These are phyloP conservation scores for Diaporthe caulivora DNA, from an alignment of 2,329 filamentous ascomycete genomes.

Conservation along the genomic window DNA sequence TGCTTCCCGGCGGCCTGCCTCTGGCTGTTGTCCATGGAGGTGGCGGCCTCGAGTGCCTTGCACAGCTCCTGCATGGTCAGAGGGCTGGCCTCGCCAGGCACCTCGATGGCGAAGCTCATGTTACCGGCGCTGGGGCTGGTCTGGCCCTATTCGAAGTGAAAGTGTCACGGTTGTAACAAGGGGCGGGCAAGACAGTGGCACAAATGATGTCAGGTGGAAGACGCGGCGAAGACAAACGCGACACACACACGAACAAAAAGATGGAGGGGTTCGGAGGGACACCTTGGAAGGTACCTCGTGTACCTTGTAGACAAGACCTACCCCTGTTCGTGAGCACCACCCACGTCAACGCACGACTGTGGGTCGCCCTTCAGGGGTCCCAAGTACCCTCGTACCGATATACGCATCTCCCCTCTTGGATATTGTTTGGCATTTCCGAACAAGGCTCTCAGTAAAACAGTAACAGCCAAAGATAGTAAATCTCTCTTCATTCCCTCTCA, in stretches of 20 bases:
- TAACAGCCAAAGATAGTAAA: not conserved
- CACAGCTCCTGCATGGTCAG: conserved; percentile 74
- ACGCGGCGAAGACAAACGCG: conserved; percentile 28
- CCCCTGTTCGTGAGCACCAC: conserved; percentile 13
- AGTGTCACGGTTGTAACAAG: conserved; percentile 24
- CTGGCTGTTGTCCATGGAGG: conserved; percentile 71
- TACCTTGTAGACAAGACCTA: not conserved
- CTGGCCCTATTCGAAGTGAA: not conserved
- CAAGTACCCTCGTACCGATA: not conserved
- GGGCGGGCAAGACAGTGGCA: not conserved
- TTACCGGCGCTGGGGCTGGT: conserved; percentile 21
- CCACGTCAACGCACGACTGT: not conserved
- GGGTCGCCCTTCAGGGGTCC: conserved; percentile 8
- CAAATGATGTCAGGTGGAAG: conserved; percentile 29
- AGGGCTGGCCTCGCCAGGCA: conserved; percentile 83
- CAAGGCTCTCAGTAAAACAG: too few species aligned
- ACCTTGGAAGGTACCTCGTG: not conserved
- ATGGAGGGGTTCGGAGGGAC: conserved; percentile 30
- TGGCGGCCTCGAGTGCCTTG: conserved; percentile 72
- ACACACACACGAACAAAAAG: conserved; percentile 6
- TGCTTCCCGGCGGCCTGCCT: conserved; percentile 78
- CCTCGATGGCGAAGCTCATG: conserved; percentile 82
- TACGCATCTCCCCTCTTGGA: too few species aligned
- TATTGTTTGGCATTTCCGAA: not conserved
- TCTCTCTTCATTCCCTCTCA: not conserved